Base-by-base conservation (phyloP, 208 protist genomes). In the Crithidia acanthocephali region DNA sequence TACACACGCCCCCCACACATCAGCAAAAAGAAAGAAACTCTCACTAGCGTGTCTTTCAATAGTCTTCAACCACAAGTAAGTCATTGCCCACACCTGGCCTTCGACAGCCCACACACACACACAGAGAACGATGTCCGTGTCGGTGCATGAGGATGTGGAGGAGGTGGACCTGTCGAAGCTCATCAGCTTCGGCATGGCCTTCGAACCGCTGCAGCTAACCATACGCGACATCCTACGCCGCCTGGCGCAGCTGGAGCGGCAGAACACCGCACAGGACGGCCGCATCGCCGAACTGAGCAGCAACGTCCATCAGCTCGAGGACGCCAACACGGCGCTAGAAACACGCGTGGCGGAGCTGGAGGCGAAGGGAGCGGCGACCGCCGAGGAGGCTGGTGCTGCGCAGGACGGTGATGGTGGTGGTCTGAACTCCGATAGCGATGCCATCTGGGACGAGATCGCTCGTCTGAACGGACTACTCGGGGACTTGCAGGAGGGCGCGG, bases 121-220 rank as follows among this genome's bases (percentile, higher is more conserved):
- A 48, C 44, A 48, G 9, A 48, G 13, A 40, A 16, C 25, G 5
- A 66, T 66, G 60, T 53, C 60, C 2, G 74, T 78, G 68, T 64
- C 74, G 0, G 28, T 64, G 27, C 50, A 57, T 15, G 66, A 75
- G 44, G 53, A 70, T 11, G 70, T 47, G 13, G 66, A 72, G 13
- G 85, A 92, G 71, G 68, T 91, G 8, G 88, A 96, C 73, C 76
- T 96, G 23, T 90, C 81, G 44, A 84, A 94, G 77, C 84, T 96
- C 30, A 94, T 96, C 55, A 76, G 79, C 65, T 76, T 90, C 67
- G 83, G 66, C 57, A 68, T 96, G 53, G 85, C 77, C 33, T 96
- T 96, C 64, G 50, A 80, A 52, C 88, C 88, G 0, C 79, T 96
- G 22, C 87, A 94, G 69, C 62, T 96, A 18, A 88, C 87, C 20